These are phyloP conservation scores for Salvia hispanica DNA, from an alignment of 257 asterid species.

Conservation along the genomic window DNA sequence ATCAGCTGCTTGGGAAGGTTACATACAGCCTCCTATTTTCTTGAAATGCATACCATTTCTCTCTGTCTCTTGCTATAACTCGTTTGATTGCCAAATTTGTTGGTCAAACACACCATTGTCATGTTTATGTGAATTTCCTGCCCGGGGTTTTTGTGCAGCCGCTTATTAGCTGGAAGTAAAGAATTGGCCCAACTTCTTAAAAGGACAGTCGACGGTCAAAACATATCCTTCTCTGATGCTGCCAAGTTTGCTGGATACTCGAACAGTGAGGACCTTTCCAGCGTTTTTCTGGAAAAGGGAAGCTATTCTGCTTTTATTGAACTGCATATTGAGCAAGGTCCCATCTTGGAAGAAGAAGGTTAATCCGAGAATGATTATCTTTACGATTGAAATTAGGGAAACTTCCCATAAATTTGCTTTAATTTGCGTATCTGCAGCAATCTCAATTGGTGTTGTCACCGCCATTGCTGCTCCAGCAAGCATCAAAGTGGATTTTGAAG, in stretches of 20 bases:
- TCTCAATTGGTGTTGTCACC: constrained; percentile 80
- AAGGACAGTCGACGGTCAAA: constrained; percentile 64
- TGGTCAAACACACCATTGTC: too few species aligned
- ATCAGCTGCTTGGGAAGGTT: constrained; percentile 98
- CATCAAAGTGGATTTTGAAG: constrained; percentile 87
- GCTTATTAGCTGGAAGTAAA: constrained; percentile 78
- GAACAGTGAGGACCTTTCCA: constrained; percentile 47
- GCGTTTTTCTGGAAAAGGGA: constrained; percentile 67
- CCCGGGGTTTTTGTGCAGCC: constrained; percentile 47
- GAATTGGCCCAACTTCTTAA: constrained; percentile 66
- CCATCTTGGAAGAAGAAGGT: constrained; percentile 97
- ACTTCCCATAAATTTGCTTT: constrained; percentile 4
- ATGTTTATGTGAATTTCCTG: neutral
- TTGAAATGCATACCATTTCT: neutral
- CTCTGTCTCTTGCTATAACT: neutral
- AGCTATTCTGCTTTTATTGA: constrained; percentile 80
- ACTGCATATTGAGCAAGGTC: constrained; percentile 98
- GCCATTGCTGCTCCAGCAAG: constrained; percentile 99
- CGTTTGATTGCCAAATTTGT: neutral
- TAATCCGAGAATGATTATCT: neutral
- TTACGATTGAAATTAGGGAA: neutral
- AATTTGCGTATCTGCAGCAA: constrained; percentile 38
- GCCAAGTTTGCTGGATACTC: constrained; percentile 74
- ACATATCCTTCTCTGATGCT: constrained; percentile 67
- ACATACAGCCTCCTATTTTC: constrained; percentile 12